Evolutionary conservation across 2,329 filamentous ascomycete species (phyloP).

Genomic region (Ceratocystis smalleyi): DNA sequence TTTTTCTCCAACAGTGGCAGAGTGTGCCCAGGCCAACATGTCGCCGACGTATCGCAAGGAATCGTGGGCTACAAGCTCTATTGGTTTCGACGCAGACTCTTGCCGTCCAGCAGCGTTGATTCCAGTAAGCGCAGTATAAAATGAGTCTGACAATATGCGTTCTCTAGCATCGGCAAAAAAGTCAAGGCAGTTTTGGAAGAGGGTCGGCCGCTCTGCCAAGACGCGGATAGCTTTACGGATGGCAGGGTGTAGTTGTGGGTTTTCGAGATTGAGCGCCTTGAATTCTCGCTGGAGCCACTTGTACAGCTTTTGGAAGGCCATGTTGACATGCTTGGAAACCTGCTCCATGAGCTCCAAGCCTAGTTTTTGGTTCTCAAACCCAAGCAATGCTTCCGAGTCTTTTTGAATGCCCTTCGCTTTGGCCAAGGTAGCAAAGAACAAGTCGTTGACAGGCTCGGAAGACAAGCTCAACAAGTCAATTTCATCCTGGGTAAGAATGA

Average conservation of each 20-base stretch:
- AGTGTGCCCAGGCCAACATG: constrained; percentile 96
- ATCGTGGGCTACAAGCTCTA: constrained; percentile 86
- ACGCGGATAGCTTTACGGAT: constrained; percentile 74
- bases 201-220: constrained; percentile 69
- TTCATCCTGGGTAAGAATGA: constrained; percentile 71
- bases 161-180: constrained; percentile 85
- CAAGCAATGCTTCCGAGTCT: constrained; percentile 78
- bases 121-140: constrained; percentile 77
- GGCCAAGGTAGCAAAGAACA: constrained; percentile 62
- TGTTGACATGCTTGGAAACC: constrained; percentile 70
- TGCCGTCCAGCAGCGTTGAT: constrained; percentile 40
- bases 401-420: constrained; percentile 76
- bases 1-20: constrained; percentile 79
- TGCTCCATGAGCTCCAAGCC: constrained; percentile 86
- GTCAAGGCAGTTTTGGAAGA: constrained; percentile 89
- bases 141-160: constrained; percentile 70
- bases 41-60: constrained; percentile 83
- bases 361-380: constrained; percentile 74
- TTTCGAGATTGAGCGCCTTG: constrained; percentile 81
- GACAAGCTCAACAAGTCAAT: constrained; percentile 58
- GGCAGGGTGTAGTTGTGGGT: constrained; percentile 74
- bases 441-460: constrained; percentile 68
- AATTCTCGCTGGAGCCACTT: constrained; percentile 91
- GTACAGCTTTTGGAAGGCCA: constrained; percentile 88
- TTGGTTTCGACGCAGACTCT: constrained; percentile 61